Evolutionary conservation across 1,139 yeast genomes (phyloP).

Genomic region (Lodderomyces parapsilosis): DNA sequence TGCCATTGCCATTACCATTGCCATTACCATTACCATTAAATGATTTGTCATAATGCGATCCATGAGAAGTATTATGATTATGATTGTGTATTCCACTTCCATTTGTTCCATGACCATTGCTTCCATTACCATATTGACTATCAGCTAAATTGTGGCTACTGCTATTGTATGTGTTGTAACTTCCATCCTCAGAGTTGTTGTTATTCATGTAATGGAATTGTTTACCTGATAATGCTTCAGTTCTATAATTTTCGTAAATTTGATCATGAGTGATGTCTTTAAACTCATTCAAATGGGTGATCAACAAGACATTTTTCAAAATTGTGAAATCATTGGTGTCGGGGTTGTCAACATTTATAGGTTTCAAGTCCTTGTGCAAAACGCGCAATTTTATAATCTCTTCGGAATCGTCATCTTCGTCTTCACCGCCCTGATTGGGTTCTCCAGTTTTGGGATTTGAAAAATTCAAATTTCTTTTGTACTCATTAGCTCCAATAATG

Average conservation of each 20-base stretch:
- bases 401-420: conserved; percentile 38
- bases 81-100: conserved; percentile 4
- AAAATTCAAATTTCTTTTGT: conserved; percentile 25
- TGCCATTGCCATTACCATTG: conserved; percentile 8
- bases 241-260: conserved; percentile 70
- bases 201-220: conserved; percentile 38
- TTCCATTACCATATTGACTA: conserved; percentile 5
- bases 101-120: conserved; percentile 4
- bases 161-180: conserved; percentile 7
- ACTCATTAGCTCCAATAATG: conserved; percentile 45
- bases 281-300: conserved; percentile 76
- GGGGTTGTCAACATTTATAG: conserved; percentile 54
- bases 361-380: conserved; percentile 35
- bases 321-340: conserved; percentile 62
- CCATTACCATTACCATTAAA: conserved; percentile 4
- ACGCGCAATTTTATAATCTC: conserved; percentile 39
- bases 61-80: background rate
- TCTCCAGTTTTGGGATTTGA: conserved; percentile 12
- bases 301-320: conserved; percentile 64
- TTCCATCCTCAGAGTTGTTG: conserved; percentile 9
- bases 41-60: background rate
- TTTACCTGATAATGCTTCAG: conserved; percentile 57
- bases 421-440: background rate
- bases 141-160: conserved; percentile 3
- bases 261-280: conserved; percentile 68